Evolutionary conservation across 495 filamentous ascomycete genomes (phyloP).

Genomic region (Terfezia claveryi): DNA sequence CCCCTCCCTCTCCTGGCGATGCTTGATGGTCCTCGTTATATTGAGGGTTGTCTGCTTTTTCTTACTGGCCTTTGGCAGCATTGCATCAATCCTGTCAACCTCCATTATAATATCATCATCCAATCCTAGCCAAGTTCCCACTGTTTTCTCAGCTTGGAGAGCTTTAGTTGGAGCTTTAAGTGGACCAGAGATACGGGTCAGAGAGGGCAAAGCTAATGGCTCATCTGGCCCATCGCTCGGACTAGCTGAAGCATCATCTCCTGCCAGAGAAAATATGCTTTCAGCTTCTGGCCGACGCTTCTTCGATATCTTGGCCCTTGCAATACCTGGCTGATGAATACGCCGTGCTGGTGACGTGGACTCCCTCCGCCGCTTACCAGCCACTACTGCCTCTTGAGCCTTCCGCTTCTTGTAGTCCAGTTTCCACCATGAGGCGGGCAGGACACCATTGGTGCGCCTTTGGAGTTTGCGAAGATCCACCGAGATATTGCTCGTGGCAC

Average conservation of each 20-base stretch:
- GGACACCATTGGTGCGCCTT: slow-evolving; percentile 51
- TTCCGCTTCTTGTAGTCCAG: slow-evolving; percentile 33
- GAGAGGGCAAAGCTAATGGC: too few species aligned
- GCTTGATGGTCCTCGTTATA: not conserved
- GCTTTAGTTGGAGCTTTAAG: slow-evolving; percentile 5
- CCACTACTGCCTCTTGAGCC: slow-evolving; percentile 18
- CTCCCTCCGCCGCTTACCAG: slow-evolving; percentile 5
- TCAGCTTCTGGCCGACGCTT: slow-evolving; percentile 9
- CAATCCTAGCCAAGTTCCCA: slow-evolving; percentile 6
- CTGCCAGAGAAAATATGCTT: slow-evolving; percentile 5
- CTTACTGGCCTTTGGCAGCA: slow-evolving; percentile 25
- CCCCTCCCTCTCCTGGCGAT: slow-evolving; percentile 1
- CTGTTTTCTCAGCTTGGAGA: slow-evolving; percentile 1
- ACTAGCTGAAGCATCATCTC: too few species aligned
- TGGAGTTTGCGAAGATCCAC: slow-evolving; percentile 24
- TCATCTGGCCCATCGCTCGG: too few species aligned
- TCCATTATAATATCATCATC: slow-evolving; percentile 26
- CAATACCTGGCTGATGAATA: slow-evolving; percentile 32
- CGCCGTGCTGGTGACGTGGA: not conserved
- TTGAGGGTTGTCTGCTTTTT: not conserved
- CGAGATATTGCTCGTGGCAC: not conserved
- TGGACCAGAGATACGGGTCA: not conserved
- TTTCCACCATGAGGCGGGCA: slow-evolving; percentile 78
- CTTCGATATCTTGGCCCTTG: slow-evolving; percentile 20
- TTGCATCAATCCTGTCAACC: slow-evolving; percentile 32